These are phyloP conservation scores for Agrocybe praecox DNA, from an alignment of 768 basidiomycete genomes.

Conservation along the genomic window DNA sequence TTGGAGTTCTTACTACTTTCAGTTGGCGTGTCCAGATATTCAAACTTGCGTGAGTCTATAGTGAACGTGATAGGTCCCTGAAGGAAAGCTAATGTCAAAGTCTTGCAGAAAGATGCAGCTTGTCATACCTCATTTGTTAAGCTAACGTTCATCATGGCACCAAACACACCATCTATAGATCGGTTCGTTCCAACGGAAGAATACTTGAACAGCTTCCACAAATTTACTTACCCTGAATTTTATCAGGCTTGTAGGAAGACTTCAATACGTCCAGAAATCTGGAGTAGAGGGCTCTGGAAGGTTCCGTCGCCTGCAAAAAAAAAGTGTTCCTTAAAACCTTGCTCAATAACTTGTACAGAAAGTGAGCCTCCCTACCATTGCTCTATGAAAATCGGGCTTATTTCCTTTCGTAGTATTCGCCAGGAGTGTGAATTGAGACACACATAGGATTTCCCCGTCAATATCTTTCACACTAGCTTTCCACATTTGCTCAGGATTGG, in stretches of 20 bases:
- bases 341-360: neutral
- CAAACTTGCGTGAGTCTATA: slow-evolving; percentile 79
- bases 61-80: slow-evolving; percentile 88
- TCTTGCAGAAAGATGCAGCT: slow-evolving; percentile 1
- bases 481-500: slow-evolving; percentile 71
- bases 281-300: slow-evolving; percentile 70
- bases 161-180: slow-evolving; percentile 82
- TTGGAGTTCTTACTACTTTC: slow-evolving; percentile 8
- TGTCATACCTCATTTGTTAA: slow-evolving; percentile 78
- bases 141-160: slow-evolving; percentile 94
- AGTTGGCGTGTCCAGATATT: slow-evolving; percentile 48
- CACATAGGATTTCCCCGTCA: slow-evolving; percentile 88
- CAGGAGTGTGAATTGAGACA: slow-evolving; percentile 92
- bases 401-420: slow-evolving; percentile 87
- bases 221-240: slow-evolving; percentile 68
- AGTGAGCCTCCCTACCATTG: slow-evolving; percentile 65
- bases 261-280: slow-evolving; percentile 72
- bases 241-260: slow-evolving; percentile 67
- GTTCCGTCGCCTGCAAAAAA: slow-evolving; percentile 57
- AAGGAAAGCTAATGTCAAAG: slow-evolving; percentile 12
- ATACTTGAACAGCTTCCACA: neutral
- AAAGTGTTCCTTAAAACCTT: slow-evolving; percentile 3
- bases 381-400: slow-evolving; percentile 91
- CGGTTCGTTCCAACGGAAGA: slow-evolving; percentile 1
- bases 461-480: slow-evolving; percentile 87